Conservation (phyloP, 495 filamentous ascomycete species). For the Neurospora hispaniola region DNA sequence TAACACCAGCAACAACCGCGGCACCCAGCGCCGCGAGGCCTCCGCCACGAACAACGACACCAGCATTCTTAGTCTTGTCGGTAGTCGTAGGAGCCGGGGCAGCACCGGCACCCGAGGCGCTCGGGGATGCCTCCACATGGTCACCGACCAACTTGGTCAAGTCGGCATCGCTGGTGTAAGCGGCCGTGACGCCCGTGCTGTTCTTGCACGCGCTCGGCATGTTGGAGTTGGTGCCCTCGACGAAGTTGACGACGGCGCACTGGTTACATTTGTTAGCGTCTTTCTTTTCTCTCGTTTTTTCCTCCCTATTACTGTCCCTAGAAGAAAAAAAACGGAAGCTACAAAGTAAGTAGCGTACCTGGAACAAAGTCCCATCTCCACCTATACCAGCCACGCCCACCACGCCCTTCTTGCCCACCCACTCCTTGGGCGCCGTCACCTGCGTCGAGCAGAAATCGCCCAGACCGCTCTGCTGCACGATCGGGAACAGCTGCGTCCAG, state of each 20-base stretch:
- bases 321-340: no score
- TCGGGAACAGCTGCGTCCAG: conserved; percentile 39
- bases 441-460: conserved; percentile 30
- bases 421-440: conserved; percentile 30
- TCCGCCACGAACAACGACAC: conserved; percentile 10
- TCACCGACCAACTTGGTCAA: conserved; percentile 21
- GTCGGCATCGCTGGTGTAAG: conserved; percentile 23
- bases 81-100: conserved; percentile 8
- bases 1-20: conserved; percentile 8
- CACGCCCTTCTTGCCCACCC: conserved; percentile 39
- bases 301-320: no score
- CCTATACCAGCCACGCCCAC: conserved; percentile 32
- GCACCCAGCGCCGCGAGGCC: background rate
- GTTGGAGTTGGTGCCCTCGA: conserved; percentile 24
- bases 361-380: conserved; percentile 39
- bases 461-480: conserved; percentile 33
- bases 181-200: conserved; percentile 24
- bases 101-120: background rate
- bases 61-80: conserved; percentile 13
- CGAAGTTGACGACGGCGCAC: conserved; percentile 43
- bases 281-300: background rate
- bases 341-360: no score
- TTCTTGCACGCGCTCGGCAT: conserved; percentile 30
- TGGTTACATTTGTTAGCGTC: conserved; percentile 10
- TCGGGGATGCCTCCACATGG: background rate